These are phyloP conservation scores for Coniferiporia sulphurascens DNA, from an alignment of 1,284 basidiomycete species.

Conservation along the genomic window DNA sequence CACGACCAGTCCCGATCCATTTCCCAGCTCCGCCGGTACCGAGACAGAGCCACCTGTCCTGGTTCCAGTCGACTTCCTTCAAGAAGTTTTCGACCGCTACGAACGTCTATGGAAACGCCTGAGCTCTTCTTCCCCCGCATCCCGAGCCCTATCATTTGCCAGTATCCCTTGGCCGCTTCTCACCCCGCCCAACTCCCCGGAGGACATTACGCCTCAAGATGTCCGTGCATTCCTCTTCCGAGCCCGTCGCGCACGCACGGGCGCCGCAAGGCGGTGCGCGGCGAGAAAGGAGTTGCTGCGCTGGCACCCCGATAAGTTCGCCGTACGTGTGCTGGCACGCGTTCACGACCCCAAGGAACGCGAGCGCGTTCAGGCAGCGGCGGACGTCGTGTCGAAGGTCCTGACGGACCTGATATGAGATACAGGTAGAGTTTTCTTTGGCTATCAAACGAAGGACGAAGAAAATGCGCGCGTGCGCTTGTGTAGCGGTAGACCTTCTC, in stretches of 20 bases:
- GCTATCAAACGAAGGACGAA: too few species aligned
- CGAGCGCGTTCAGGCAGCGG: not conserved
- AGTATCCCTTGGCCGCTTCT: not conserved
- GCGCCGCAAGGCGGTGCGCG: not conserved
- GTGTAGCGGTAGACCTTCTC: too few species aligned
- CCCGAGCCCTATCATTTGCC: not conserved
- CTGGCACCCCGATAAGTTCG: slow-evolving; percentile 3
- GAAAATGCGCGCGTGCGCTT: too few species aligned
- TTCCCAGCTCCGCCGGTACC: not conserved
- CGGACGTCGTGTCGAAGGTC: not conserved
- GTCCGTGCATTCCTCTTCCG: not conserved
- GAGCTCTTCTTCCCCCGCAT: not conserved
- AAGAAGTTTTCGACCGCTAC: not conserved
- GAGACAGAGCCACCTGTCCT: not conserved
- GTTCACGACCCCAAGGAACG: not conserved
- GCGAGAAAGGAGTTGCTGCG: not conserved
- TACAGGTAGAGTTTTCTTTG: not conserved
- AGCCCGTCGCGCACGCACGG: not conserved
- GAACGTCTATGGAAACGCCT: not conserved
- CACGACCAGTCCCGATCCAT: not conserved
- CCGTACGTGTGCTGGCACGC: not conserved
- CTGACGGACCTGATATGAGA: not conserved
- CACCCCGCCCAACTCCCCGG: not conserved
- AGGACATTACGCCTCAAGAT: not conserved
- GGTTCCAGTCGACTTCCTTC: not conserved